Base-by-base conservation (phyloP, 2,329 filamentous ascomycete genomes). In the Cercospora nicotianae region DNA sequence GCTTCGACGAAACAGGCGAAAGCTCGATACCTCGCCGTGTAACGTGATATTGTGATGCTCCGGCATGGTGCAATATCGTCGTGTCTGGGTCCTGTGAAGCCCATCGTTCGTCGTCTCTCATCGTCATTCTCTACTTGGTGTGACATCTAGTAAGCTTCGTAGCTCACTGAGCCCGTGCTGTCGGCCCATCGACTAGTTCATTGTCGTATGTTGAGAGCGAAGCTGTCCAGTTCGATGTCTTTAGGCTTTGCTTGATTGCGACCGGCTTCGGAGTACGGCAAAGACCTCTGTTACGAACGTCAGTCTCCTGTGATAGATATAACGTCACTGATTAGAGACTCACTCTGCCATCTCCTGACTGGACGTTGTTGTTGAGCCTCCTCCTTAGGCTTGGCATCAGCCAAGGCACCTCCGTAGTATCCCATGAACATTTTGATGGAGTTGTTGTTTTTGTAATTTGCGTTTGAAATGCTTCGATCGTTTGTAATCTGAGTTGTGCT, bases 181-280 rank as follows among this genome's bases (percentile, higher is more conserved):
- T 23, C 9, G 20, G 45, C 18, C 13, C 36, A 39, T 39, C 36
- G 36, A 39, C 36, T 16, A 8, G n/a, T n/a, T 39, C 13, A n/a
- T 51, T n/a, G 20, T 13, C 45, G 10, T 26, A 51, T 51, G 18
- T 23, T 51, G 18, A 13, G 45, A 26, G 45, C 45, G 9, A 4
- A 23, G 20, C 9, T 23, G 45, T 51, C 45, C 20, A 51, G 45
- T 51, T 51, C 18, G 20, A 12, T 20, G n/a, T 9, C 3, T 48
- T 7, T 61, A 61, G 16, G 59, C 59, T 23, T 63, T 63, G 60
- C 28, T 63, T 45, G 60, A 53, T 51, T 45, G 60, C n/a, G 60
- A 51, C 20, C 60, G 60, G 16, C 16, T 63, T 36, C 39, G 23
- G n/a, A 63, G 60, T 18, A 42, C 23, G 4, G 42, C 60, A n/a